Evolutionary conservation across 108 stramenopile genomes (phyloP), one percentile per base, ranked within the genome.

Genomic region (Nitzschia sp.): DNA sequence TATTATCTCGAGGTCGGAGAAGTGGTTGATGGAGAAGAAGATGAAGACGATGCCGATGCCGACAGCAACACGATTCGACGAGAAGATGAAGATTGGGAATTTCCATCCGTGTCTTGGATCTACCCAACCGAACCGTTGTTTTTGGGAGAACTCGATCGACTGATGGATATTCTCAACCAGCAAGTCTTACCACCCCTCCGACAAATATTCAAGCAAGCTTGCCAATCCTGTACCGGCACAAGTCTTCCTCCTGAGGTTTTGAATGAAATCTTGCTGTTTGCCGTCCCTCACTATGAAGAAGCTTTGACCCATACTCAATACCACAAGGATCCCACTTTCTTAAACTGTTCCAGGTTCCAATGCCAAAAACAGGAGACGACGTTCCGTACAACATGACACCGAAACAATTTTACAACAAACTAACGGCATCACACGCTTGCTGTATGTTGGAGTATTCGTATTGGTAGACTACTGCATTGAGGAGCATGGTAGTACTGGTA

Each of bases 271-370:
- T 52, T 52, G 6, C n/a, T 19, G n/a, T 52, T 52, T 23, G n/a
- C 23, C 13, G 23, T 52, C 50, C 50, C 50, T 19, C 50, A 52
- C n/a, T 52, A 52, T 19, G 50, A 52, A 17, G 50, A 52, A 52
- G 50, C 50, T 17, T 6, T 19, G 23, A 19, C 23, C 13, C 50
- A 52, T 52, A 52, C 50, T 15, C 6, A 41, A 6, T 41, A 41
- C 38, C n/a, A n/a, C n/a, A n/a, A n/a, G n/a, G n/a, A n/a, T n/a
- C n/a, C n/a, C n/a, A n/a, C n/a, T n/a, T n/a, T n/a, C n/a, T n/a
- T n/a, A n/a, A n/a, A n/a, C n/a, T n/a, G n/a, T n/a, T n/a, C n/a
- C n/a, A n/a, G n/a, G n/a, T n/a, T n/a, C n/a, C n/a, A n/a, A n/a
- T n/a, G n/a, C n/a, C n/a, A n/a, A n/a, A n/a, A n/a, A n/a, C n/a